A percentile compares a stretch with the other conserved stretches of the same genome.
Evolutionary conservation across 148 eudicot species (phyloP).

Genomic region (Camellia sinensis): DNA sequence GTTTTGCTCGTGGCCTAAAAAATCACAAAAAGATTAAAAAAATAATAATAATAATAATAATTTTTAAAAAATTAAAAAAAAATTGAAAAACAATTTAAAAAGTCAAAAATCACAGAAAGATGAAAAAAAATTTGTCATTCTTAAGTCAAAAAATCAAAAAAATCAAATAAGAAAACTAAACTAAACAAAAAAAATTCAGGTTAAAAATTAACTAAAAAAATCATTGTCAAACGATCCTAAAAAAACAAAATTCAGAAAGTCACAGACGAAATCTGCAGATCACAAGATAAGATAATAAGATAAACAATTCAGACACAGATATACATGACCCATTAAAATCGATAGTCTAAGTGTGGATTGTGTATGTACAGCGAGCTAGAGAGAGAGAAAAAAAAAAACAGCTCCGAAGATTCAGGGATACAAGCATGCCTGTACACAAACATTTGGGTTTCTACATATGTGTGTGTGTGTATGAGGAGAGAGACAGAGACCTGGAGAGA

Average conservation of each 20-base stretch:
- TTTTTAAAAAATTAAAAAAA: too few species aligned
- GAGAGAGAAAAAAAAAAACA: background rate
- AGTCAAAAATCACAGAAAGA: too few species aligned
- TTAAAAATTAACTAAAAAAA: too few species aligned
- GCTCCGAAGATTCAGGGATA: background rate
- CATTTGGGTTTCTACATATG: background rate
- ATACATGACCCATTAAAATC: slow-evolving; percentile 5
- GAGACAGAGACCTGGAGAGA: slow-evolving; percentile 32
- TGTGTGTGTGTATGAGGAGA: background rate
- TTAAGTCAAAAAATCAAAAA: too few species aligned
- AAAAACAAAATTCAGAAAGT: background rate
- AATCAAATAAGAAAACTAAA: too few species aligned
- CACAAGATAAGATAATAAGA: background rate
- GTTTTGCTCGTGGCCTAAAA: too few species aligned
- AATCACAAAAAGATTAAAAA: too few species aligned
- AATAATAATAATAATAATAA: too few species aligned
- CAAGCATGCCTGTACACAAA: background rate
- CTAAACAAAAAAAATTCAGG: background rate
- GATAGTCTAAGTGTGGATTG: background rate
- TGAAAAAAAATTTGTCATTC: too few species aligned
- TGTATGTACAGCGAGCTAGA: background rate
- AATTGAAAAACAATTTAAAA: too few species aligned
- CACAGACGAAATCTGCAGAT: background rate
- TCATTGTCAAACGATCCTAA: too few species aligned
- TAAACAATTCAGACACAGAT: background rate